These are phyloP conservation scores for Mrakia gelida DNA, from an alignment of 768 basidiomycete species.

Conservation along the genomic window DNA sequence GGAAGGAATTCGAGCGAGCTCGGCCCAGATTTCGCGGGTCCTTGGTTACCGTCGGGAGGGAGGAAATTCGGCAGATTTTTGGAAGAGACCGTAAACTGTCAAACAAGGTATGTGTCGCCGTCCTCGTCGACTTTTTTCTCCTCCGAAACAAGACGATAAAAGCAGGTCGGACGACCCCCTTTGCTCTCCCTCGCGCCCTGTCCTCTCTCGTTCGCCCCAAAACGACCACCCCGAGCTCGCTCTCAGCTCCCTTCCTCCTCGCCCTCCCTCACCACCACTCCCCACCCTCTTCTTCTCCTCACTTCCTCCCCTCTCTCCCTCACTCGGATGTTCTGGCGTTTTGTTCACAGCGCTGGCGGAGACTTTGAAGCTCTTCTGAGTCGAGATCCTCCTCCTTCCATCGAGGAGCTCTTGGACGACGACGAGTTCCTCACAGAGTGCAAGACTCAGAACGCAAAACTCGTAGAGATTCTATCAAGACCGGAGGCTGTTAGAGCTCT, in stretches of 20 bases:
- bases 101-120: too few species aligned
- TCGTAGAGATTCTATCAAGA: slow-evolving; percentile 81
- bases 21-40: neutral
- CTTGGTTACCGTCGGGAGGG: too few species aligned
- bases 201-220: neutral
- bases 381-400: slow-evolving; percentile 45
- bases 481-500: slow-evolving; percentile 74
- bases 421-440: slow-evolving; percentile 91
- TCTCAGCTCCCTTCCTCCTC: neutral
- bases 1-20: neutral
- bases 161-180: slow-evolving; percentile 4
- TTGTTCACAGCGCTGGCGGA: slow-evolving; percentile 37
- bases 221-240: neutral
- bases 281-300: neutral
- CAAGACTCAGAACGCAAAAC: slow-evolving; percentile 84
- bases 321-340: slow-evolving; percentile 43
- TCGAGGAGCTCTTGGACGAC: slow-evolving; percentile 89
- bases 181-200: neutral
- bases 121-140: neutral
- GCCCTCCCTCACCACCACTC: neutral
- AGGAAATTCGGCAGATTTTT: too few species aligned
- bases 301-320: neutral
- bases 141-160: neutral
- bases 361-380: slow-evolving; percentile 32
- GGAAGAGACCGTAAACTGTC: too few species aligned